Conservation (phyloP, 805 yeast species). For the Metschnikowia proteae region DNA sequence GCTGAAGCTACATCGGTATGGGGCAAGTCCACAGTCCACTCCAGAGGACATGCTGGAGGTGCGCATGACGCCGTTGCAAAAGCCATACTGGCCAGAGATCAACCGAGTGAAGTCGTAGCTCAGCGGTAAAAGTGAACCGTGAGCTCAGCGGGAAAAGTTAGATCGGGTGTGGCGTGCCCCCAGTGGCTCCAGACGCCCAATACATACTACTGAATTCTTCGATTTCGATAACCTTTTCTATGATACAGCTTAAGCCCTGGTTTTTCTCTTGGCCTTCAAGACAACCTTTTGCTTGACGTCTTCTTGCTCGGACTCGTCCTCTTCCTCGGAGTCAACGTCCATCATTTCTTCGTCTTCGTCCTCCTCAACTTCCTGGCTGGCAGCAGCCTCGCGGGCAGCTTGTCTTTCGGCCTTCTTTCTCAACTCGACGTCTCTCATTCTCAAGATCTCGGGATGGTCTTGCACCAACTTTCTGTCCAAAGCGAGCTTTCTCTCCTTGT, state of each 20-base stretch:
- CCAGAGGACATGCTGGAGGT: not conserved
- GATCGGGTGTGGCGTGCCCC: too few species aligned
- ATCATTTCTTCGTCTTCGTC: constrained; percentile 37
- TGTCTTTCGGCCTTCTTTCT: constrained; percentile 70
- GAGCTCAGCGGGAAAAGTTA: too few species aligned
- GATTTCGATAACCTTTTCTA: constrained; percentile 1
- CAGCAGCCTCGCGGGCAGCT: constrained; percentile 40
- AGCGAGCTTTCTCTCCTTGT: constrained; percentile 80
- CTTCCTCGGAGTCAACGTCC: constrained; percentile 42
- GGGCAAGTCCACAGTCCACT: not conserved
- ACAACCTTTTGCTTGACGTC: constrained; percentile 51
- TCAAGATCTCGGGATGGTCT: constrained; percentile 81
- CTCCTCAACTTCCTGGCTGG: constrained; percentile 29
- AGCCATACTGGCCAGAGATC: constrained; percentile 18
- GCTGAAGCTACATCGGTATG: constrained; percentile 14
- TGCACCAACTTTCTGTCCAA: constrained; percentile 87
- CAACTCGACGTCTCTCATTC: constrained; percentile 89
- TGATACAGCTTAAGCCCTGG: constrained; percentile 16
- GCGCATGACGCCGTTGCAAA: constrained; percentile 6
- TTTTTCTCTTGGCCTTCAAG: constrained; percentile 59
- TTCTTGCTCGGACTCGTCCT: constrained; percentile 34
- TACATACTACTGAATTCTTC: not conserved
- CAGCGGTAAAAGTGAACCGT: not conserved
- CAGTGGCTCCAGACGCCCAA: not conserved
- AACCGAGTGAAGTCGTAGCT: not conserved